phyloP scores from a whole-genome alignment of 805 yeast genomes.

The Spathaspora passalidarum region DNA sequence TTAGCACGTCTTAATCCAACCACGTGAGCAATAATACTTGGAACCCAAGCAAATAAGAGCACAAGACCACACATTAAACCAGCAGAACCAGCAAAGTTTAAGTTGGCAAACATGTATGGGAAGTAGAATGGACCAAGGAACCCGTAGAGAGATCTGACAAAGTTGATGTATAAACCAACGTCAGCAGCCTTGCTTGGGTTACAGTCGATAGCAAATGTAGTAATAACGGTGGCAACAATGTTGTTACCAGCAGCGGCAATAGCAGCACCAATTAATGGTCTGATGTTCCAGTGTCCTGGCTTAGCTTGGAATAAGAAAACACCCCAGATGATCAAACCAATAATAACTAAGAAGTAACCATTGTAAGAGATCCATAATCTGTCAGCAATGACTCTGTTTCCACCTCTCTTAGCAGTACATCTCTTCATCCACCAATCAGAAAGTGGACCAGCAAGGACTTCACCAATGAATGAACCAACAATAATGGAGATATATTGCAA shows the following conservation, averaged over 20 bases:
- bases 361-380: conserved; percentile 20
- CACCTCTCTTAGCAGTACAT: conserved; percentile 7
- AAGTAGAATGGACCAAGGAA: conserved; percentile 26
- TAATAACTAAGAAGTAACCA: conserved; percentile 17
- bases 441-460: conserved; percentile 18
- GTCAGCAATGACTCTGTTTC: conserved; percentile 10
- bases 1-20: conserved; percentile 6
- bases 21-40: conserved; percentile 3
- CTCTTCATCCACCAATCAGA: conserved; percentile 23
- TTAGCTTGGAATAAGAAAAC: conserved; percentile 13
- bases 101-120: conserved; percentile 19
- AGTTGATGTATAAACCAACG: conserved; percentile 17
- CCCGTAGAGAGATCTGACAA: conserved; percentile 19
- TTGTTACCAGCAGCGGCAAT: conserved; percentile 22
- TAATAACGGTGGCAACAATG: conserved; percentile 20
- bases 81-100: conserved; percentile 11
- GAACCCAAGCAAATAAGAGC: conserved; percentile 5
- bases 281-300: conserved; percentile 16
- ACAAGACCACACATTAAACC: conserved; percentile 11
- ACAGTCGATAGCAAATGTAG: conserved; percentile 19
- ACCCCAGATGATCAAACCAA: conserved; percentile 22
- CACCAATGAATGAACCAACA: conserved; percentile 22
- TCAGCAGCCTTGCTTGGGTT: conserved; percentile 16
- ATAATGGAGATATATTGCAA: conserved; percentile 20
- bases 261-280: conserved; percentile 21